phyloP scores from a whole-genome alignment of 371 early-diverging fungal species.

The Choanephora cucurbitarum region DNA sequence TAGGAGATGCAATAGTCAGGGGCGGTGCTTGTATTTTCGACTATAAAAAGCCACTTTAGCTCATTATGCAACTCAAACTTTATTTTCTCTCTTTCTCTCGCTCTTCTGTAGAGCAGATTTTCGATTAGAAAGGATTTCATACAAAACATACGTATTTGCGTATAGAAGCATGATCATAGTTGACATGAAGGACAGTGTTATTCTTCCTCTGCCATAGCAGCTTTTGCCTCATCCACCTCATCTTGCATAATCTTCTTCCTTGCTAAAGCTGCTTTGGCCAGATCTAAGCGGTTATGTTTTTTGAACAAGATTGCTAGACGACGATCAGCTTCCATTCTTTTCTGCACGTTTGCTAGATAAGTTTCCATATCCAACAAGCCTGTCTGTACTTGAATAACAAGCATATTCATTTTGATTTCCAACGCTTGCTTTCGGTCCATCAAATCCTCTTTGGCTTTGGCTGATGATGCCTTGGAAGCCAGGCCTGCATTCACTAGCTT shows the following conservation, averaged over 20 bases:
- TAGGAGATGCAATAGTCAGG: too few species aligned
- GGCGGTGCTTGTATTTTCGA: too few species aligned
- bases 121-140: too few species aligned
- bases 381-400: slow-evolving; percentile 78
- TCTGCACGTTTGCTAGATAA: slow-evolving; percentile 59
- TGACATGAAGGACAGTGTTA: too few species aligned
- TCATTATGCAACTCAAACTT: too few species aligned
- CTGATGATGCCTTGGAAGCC: slow-evolving; percentile 43
- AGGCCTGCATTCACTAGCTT: slow-evolving; percentile 50
- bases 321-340: slow-evolving; percentile 63
- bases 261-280: slow-evolving; percentile 68
- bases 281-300: slow-evolving; percentile 59
- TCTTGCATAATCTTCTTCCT: slow-evolving; percentile 79
- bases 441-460: slow-evolving; percentile 60
- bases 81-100: too few species aligned
- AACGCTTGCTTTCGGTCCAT: slow-evolving; percentile 66
- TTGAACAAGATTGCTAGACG: slow-evolving; percentile 74
- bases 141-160: too few species aligned
- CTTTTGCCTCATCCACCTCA: slow-evolving; percentile 79
- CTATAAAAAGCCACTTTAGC: too few species aligned
- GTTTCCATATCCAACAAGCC: slow-evolving; percentile 77
- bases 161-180: too few species aligned
- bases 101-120: too few species aligned
- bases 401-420: slow-evolving; percentile 79
- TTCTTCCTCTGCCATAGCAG: slow-evolving; percentile 55